These are phyloP conservation scores for Lepidium sativum DNA, from an alignment of 345 rosid species.

Conservation along the genomic window DNA sequence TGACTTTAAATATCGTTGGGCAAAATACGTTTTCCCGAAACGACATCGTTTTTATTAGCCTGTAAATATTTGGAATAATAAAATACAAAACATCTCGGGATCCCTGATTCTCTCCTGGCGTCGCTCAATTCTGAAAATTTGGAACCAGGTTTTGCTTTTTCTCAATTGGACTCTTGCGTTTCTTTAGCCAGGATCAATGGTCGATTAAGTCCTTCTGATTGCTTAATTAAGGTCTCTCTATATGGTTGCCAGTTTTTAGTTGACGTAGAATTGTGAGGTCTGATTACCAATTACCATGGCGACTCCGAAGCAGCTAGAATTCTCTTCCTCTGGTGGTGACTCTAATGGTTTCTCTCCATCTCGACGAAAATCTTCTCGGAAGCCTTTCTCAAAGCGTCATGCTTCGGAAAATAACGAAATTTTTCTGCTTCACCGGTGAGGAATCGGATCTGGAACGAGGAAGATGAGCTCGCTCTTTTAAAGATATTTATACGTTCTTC, in stretches of 20 bases:
- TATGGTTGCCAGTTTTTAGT: neutral
- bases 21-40: neutral
- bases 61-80: too few species aligned
- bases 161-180: neutral
- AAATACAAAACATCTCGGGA: too few species aligned
- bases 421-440: neutral
- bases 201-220: neutral
- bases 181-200: neutral
- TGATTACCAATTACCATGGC: neutral
- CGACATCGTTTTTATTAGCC: neutral
- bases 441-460: slow-evolving; percentile 15
- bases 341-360: neutral
- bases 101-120: too few species aligned
- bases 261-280: neutral
- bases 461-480: slow-evolving; percentile 19
- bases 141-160: neutral
- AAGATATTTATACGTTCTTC: neutral
- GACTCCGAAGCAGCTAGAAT: neutral
- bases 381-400: neutral
- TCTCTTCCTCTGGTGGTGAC: neutral
- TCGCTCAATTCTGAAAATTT: neutral
- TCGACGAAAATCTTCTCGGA: neutral
- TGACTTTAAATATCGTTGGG: neutral
- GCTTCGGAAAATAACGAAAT: neutral
- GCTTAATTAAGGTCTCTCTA: neutral